Conservation (phyloP, 2,329 filamentous ascomycete genomes). For the Plectosphaerella sp. region DNA sequence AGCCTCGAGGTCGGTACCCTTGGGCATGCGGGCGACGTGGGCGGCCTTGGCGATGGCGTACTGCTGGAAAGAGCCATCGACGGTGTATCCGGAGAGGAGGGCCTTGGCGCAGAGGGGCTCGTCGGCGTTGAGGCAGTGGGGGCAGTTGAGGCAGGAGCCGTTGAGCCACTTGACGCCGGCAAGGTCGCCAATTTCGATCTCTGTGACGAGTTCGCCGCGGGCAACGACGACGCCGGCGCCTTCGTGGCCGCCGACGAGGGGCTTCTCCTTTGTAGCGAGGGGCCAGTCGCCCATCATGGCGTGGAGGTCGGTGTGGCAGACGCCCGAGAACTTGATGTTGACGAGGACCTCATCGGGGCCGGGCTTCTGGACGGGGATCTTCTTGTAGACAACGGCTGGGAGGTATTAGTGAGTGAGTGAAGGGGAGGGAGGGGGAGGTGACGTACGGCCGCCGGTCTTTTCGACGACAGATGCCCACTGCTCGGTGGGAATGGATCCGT, state of each 20-base stretch:
- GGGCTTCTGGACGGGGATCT: constrained; percentile 76
- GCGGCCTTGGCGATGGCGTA: constrained; percentile 84
- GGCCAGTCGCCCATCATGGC: constrained; percentile 91
- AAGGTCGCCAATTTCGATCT: constrained; percentile 77
- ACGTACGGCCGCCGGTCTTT: constrained; percentile 67
- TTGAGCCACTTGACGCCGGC: constrained; percentile 94
- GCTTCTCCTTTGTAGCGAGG: constrained; percentile 66
- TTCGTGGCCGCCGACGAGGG: constrained; percentile 77
- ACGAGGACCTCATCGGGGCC: constrained; percentile 87
- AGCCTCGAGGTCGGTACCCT: constrained; percentile 70
- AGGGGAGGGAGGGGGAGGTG: background rate
- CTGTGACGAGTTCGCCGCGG: constrained; percentile 69
- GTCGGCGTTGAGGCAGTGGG: constrained; percentile 75
- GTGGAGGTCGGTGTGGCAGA: constrained; percentile 81
- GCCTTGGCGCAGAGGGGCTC: constrained; percentile 79
- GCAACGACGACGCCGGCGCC: constrained; percentile 81
- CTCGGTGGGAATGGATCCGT: constrained; percentile 58
- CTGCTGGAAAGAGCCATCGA: constrained; percentile 91
- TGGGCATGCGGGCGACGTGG: constrained; percentile 77
- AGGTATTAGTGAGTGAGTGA: constrained; percentile 2
- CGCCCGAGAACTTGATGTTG: constrained; percentile 86
- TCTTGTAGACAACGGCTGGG: constrained; percentile 64
- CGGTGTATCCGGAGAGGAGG: constrained; percentile 81
- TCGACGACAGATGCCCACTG: constrained; percentile 94
- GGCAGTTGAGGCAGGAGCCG: constrained; percentile 76